Evolutionary conservation across 2,329 filamentous ascomycete species (phyloP), one percentile per base, ranked within the genome.

Genomic region (Beauveria sp.): DNA sequence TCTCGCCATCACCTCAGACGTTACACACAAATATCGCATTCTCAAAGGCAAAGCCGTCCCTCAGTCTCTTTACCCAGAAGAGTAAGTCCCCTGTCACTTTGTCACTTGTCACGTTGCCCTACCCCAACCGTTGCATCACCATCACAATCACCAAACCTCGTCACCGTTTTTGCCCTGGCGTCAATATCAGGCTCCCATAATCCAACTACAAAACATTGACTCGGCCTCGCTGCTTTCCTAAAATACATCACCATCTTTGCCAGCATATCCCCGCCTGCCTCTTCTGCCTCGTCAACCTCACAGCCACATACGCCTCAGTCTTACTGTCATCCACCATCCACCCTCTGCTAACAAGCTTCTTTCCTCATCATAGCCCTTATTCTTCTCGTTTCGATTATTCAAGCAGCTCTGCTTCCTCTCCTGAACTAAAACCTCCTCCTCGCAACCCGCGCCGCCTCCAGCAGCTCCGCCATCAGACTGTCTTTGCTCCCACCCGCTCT

Each of bases 401-500:
- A 43, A 60, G 61, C 64, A 63, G 50, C 28, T 41, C 59, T 41
- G 61, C 44, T 24, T 46, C 64, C 47, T 63, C 72, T 57, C 65
- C 73, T 10, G 67, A 69, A 34, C 69, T 69, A 62, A 64, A 72
- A 28, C 72, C 71, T 40, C 71, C 76, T 44, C 70, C 71, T 26
- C 71, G 71, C 68, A 76, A 75, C 59, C 70, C 74, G 14, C 67
- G 67, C 61, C 63, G 71, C 67, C 60, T 72, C 65, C 62, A 70
- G 68, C 63, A 66, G 63, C 55, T 66, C 67, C 64, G 43, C 8
- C 43, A 41, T 50, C 57, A 61, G 30, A 72, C 68, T 62, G 67
- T 66, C 62, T 71, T 74, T 40, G 70, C 68, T 58, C 75, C 73
- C 64, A 79, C 80, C 46, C 79, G 81, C n/a, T 66, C 76, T 7